Evolutionary conservation across 768 basidiomycete genomes (phyloP).

Genomic region (Tulasnella sp.): DNA sequence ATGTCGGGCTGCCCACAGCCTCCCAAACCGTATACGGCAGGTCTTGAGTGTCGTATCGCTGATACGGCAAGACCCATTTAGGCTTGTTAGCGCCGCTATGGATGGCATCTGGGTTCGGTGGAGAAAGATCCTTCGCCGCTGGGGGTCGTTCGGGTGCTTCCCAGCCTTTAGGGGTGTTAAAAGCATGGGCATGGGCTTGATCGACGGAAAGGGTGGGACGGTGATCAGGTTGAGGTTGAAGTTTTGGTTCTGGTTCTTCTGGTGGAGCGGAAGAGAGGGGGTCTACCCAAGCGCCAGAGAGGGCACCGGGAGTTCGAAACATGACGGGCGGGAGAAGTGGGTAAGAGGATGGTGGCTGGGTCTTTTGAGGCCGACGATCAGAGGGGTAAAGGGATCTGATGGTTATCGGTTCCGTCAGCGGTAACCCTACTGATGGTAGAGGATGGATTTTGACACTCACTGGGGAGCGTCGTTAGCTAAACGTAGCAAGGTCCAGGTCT

Average conservation of each 20-base stretch:
- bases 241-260: neutral
- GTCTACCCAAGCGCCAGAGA: neutral
- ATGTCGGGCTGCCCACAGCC: neutral
- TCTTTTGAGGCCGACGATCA: neutral
- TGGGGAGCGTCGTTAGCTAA: neutral
- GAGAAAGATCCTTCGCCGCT: neutral
- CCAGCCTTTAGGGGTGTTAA: slow-evolving; percentile 1
- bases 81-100: neutral
- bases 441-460: neutral
- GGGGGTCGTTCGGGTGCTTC: neutral
- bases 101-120: neutral
- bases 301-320: neutral
- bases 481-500: neutral
- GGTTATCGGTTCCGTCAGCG: slow-evolving; percentile 11
- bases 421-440: neutral
- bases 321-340: neutral
- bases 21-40: neutral
- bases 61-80: neutral
- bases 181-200: slow-evolving; percentile 11
- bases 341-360: neutral
- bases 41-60: neutral
- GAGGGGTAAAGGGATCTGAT: slow-evolving; percentile 7
- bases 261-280: neutral
- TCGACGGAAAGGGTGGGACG: neutral
- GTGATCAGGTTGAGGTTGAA: neutral